These are phyloP conservation scores for Crataegus laevigata DNA, from an alignment of 306 rosid genomes.

Conservation along the genomic window DNA sequence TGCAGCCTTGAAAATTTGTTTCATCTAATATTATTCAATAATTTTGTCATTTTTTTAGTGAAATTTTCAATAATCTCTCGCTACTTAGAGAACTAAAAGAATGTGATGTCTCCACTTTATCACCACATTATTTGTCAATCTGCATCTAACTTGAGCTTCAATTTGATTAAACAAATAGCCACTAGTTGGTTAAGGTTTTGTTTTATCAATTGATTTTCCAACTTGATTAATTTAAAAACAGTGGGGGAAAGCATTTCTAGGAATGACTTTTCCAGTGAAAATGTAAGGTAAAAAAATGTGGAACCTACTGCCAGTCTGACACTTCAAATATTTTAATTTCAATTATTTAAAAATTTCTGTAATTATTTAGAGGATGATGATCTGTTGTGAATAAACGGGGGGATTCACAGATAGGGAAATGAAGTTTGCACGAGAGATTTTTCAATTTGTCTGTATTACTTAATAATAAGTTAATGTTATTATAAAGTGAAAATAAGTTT, in stretches of 20 bases:
- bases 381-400: constrained; percentile 20
- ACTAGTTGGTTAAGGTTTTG: not conserved
- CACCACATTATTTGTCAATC: not conserved
- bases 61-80: not conserved
- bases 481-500: fast-evolving
- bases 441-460: no score
- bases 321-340: constrained; percentile 4
- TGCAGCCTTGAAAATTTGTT: constrained; percentile 5
- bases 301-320: constrained; percentile 24
- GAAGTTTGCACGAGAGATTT: not conserved
- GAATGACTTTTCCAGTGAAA: constrained; percentile 35
- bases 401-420: not conserved
- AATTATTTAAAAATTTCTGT: not conserved
- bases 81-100: not conserved
- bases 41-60: not conserved
- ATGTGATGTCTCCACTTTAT: not conserved
- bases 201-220: not conserved
- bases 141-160: not conserved
- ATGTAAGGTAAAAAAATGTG: constrained; percentile 29
- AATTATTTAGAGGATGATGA: constrained; percentile 17
- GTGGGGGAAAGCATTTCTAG: constrained; percentile 4
- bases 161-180: not conserved
- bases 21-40: not conserved
- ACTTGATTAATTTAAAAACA: not conserved
- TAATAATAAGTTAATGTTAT: no score